Base-by-base conservation (phyloP, 495 filamentous ascomycete genomes). In the Penicillium soppii region DNA sequence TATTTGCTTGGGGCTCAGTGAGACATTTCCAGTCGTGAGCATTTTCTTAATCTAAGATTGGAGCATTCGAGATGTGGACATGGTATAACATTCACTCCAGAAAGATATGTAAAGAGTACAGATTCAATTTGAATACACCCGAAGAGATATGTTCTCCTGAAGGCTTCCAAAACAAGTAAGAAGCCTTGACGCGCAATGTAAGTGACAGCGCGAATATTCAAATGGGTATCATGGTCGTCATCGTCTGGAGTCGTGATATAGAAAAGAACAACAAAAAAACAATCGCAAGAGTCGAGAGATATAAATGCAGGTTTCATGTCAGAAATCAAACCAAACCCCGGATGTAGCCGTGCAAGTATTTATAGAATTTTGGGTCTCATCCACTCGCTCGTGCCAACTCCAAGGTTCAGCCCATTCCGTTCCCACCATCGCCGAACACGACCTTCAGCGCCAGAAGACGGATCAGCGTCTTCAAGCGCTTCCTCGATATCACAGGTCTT, bases 401-500 rank as follows among this genome's bases (percentile, higher is more conserved):
- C 91, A 22, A 95, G 69, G 60, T 95, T 95, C 46, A 96, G 69
- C 2, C 92, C 91, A 62, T 95, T 95, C 55, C 77, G 75, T n/a
- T 87, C 84, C 92, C 92, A 97, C 92, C 92, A 97, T 50, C 75
- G 72, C 44, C 87, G 78, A 10, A 95, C 90, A 37, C 80, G 81
- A 36, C 79, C 78, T 54, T 86, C 85, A 47, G 80, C 70, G 37
- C 74, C 70, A 57, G 77, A 68, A 51, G 85, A 78, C 4, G 88
- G 84, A 43, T 87, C 76, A 17, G 85, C 85, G 61, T 96, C 91
- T 65, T 97, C 92, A 48, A 97, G 73, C 8, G 92, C 91, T 70
- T 95, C 92, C 65, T 96, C 91, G 54, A 97, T 90, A 72, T 96
- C 90, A 56, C 91, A 95, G 7, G 91, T 95, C 71, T 92, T 92